Evolutionary conservation across 164 flowering plant genomes (phyloP).

Genomic region (Tinospora cordifolia): DNA sequence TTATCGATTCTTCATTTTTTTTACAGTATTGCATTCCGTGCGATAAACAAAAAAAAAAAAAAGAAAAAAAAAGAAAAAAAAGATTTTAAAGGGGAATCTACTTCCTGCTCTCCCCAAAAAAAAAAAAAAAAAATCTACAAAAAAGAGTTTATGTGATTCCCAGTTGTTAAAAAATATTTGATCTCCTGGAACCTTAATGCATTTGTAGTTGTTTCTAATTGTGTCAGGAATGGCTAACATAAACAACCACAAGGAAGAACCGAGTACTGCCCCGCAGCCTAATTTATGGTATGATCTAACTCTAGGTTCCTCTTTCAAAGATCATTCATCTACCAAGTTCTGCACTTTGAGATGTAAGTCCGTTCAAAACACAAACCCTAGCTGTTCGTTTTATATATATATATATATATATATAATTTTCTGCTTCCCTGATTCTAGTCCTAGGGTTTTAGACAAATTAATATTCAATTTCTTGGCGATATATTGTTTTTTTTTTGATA

Average conservation of each 20-base stretch:
- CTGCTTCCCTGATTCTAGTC: neutral
- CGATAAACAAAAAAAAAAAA: too few species aligned
- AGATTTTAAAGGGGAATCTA: too few species aligned
- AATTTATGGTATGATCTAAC: slow-evolving; percentile 74
- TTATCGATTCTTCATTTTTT: too few species aligned
- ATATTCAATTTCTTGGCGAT: neutral
- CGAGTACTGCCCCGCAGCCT: slow-evolving; percentile 55
- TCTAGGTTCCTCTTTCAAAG: slow-evolving; percentile 73
- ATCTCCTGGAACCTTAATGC: neutral
- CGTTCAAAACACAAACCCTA: neutral
- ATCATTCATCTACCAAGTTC: slow-evolving; percentile 58
- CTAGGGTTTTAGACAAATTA: neutral
- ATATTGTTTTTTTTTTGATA: slow-evolving; percentile 7
- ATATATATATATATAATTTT: too few species aligned
- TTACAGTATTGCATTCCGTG: too few species aligned
- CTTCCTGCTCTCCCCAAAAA: too few species aligned
- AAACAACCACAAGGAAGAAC: slow-evolving; percentile 44
- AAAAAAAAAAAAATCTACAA: too few species aligned
- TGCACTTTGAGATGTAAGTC: slow-evolving; percentile 80
- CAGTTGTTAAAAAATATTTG: neutral
- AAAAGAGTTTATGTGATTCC: too few species aligned
- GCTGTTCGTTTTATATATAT: too few species aligned
- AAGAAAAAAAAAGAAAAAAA: too few species aligned
- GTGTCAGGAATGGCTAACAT: slow-evolving; percentile 37
- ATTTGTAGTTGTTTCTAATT: neutral